These are phyloP conservation scores for Eleusine coracana DNA, from an alignment of 176 grass and related monocot species.

Conservation along the genomic window DNA sequence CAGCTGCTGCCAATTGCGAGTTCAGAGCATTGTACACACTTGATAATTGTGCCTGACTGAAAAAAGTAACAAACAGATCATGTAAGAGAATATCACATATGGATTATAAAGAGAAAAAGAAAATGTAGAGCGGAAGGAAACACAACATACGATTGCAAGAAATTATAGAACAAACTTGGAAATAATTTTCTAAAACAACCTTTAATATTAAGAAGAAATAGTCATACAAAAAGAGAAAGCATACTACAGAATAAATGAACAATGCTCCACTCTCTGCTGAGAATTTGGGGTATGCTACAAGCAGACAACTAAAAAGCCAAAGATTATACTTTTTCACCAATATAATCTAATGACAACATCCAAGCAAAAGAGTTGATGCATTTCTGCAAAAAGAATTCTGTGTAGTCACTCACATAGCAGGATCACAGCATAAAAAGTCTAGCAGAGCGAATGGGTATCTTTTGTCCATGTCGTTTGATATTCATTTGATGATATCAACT, in stretches of 20 bases:
- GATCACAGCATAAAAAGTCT: slow-evolving; percentile 3
- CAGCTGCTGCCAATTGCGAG: slow-evolving; percentile 85
- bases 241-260: slow-evolving; percentile 1
- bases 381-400: not conserved
- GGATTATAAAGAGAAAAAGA: not conserved
- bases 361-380: not conserved
- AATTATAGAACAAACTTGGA: not conserved
- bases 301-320: slow-evolving; percentile 23
- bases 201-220: not conserved
- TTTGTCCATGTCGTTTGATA: slow-evolving; percentile 19
- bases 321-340: slow-evolving; percentile 9
- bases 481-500: slow-evolving; percentile 29
- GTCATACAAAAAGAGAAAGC: not conserved
- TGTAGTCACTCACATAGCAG: not conserved
- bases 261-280: not conserved
- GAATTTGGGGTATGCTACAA: not conserved
- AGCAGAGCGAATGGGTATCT: slow-evolving; percentile 10
- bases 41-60: slow-evolving; percentile 74
- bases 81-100: slow-evolving; percentile 21
- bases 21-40: slow-evolving; percentile 92
- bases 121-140: not conserved
- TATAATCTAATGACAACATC: not conserved
- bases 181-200: not conserved
- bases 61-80: slow-evolving; percentile 49
- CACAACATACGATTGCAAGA: not conserved